These are phyloP conservation scores for Borovskyia barvae DNA, from an alignment of 208 protist genomes.

Conservation along the genomic window DNA sequence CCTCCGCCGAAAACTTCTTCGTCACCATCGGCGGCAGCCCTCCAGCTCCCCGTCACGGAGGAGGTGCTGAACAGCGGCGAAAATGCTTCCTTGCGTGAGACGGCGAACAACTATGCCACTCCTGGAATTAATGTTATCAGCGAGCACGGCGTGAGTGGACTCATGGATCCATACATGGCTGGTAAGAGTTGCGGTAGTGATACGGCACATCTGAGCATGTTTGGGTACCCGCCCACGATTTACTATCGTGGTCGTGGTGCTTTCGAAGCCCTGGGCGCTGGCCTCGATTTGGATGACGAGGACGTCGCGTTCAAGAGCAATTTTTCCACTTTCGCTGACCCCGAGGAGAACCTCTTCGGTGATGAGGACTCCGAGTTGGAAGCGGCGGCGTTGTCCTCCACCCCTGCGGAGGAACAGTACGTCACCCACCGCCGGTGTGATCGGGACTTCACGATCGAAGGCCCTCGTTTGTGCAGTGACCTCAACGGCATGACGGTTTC, in stretches of 20 bases:
- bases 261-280: conserved; percentile 66
- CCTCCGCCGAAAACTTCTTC: neutral
- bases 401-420: conserved; percentile 14
- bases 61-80: conserved; percentile 4
- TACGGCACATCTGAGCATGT: conserved; percentile 71
- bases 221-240: conserved; percentile 54
- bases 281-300: conserved; percentile 47
- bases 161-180: conserved; percentile 71
- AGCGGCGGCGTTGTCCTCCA: conserved; percentile 7
- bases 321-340: conserved; percentile 52
- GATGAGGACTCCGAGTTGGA: conserved; percentile 30
- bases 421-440: conserved; percentile 68
- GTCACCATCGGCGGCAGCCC: neutral
- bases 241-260: conserved; percentile 74
- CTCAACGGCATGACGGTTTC: conserved; percentile 43
- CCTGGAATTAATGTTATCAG: conserved; percentile 56
- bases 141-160: conserved; percentile 46
- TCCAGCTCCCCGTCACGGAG: conserved; percentile 3
- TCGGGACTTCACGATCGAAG: conserved; percentile 63
- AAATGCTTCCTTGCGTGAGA: conserved; percentile 5
- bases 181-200: conserved; percentile 72
- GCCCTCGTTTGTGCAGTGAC: conserved; percentile 42
- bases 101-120: conserved; percentile 9
- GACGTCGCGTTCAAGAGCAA: conserved; percentile 81
- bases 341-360: conserved; percentile 18